phyloP scores from a whole-genome alignment of 2,329 filamentous ascomycete genomes.

The Xylaria sp. region DNA sequence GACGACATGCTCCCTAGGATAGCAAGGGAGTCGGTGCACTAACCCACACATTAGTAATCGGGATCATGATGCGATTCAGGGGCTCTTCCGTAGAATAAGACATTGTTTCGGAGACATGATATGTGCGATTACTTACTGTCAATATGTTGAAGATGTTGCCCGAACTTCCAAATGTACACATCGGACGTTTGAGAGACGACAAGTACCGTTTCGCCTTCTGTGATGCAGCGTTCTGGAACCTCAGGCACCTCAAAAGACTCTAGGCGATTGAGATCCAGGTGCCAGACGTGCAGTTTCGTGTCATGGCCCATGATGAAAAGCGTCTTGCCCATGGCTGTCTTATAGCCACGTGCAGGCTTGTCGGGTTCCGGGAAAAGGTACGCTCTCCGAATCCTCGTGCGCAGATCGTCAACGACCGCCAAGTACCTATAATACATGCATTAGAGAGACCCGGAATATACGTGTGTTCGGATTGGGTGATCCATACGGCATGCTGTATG shows the following conservation, averaged over 20 bases:
- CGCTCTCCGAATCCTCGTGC: slow-evolving; percentile 26
- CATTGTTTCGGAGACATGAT: neutral
- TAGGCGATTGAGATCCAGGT: slow-evolving; percentile 26
- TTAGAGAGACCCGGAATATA: neutral
- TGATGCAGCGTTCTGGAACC: slow-evolving; percentile 25
- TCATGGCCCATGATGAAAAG: slow-evolving; percentile 29
- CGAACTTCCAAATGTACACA: slow-evolving; percentile 28
- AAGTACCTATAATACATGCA: slow-evolving; percentile 11
- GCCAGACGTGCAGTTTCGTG: slow-evolving; percentile 29
- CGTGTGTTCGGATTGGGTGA: neutral
- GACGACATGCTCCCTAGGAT: slow-evolving; percentile 21
- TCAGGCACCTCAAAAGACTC: slow-evolving; percentile 24
- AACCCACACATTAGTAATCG: neutral
- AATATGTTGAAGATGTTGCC: slow-evolving; percentile 18
- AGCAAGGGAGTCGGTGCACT: slow-evolving; percentile 19
- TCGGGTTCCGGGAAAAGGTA: slow-evolving; percentile 27
- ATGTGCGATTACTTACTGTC: slow-evolving; percentile 15
- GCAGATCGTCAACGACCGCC: slow-evolving; percentile 31
- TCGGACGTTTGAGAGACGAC: slow-evolving; percentile 25
- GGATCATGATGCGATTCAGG: too few relatives aligned
- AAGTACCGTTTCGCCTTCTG: slow-evolving; percentile 28
- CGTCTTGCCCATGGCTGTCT: slow-evolving; percentile 29
- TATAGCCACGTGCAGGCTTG: slow-evolving; percentile 24
- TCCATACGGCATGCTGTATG: slow-evolving; percentile 26
- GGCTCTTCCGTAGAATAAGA: too few relatives aligned